A percentile compares a stretch with the other conserved stretches of the same genome.
Evolutionary conservation across 1,284 basidiomycete genomes (phyloP).

Genomic region (Gymnopus androsaceus): DNA sequence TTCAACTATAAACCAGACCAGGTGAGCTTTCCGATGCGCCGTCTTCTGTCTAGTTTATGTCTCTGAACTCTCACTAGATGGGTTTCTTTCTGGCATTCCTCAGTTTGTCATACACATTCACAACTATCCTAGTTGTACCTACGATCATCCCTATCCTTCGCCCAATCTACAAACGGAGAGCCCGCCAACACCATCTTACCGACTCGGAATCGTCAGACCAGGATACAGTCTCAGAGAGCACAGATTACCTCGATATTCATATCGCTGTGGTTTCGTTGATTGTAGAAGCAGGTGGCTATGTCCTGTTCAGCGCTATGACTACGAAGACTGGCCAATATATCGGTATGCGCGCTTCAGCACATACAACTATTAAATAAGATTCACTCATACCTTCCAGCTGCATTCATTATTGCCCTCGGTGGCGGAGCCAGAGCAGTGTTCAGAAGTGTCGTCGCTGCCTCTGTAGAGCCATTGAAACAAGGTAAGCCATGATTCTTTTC

Average conservation of each 20-base stretch:
- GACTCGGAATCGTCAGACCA: no score
- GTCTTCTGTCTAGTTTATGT: no score
- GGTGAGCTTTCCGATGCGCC: no score
- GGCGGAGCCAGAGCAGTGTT: conserved; percentile 23
- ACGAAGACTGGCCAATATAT: conserved; percentile 20
- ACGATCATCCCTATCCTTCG: background rate
- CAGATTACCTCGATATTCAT: conserved; percentile 34
- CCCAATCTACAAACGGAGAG: conserved; percentile 12
- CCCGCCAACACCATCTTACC: background rate
- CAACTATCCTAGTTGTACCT: conserved; percentile 4
- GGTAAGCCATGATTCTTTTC: conserved; percentile 21
- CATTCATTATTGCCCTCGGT: conserved; percentile 23
- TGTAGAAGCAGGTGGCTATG: conserved; percentile 17
- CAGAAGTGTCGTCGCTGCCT: conserved; percentile 31
- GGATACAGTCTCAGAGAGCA: conserved; percentile 15
- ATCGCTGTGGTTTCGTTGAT: conserved; percentile 26
- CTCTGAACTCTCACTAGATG: background rate
- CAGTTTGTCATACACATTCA: background rate
- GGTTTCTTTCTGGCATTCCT: conserved; percentile 10
- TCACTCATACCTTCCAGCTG: conserved; percentile 14
- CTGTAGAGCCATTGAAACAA: conserved; percentile 34
- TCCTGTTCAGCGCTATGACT: conserved; percentile 22
- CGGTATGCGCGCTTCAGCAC: conserved; percentile 12
- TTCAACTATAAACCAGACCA: conserved; percentile 13
- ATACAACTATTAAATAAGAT: background rate